Conservation (phyloP, 164 flowering plant species). For the Aristolochia contorta region DNA sequence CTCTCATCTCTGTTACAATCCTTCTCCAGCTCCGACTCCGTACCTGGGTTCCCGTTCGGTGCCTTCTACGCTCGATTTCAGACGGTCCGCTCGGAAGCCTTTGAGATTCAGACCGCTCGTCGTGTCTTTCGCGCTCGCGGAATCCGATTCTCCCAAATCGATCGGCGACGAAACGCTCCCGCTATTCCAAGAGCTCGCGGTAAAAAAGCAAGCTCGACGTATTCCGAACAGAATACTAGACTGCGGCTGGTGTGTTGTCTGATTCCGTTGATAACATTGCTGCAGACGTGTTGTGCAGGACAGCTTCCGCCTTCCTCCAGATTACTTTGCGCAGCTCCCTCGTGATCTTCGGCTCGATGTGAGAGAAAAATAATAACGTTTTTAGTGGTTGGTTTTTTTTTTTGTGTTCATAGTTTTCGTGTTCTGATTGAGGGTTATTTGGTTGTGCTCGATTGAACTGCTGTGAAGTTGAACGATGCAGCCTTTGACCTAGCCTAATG, state of each 20-base stretch:
- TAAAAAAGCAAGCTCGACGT: background rate
- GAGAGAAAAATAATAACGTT: slow-evolving; percentile 12
- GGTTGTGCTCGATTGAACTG: slow-evolving; percentile 7
- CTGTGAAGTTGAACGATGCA: slow-evolving; percentile 81
- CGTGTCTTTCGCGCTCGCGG: slow-evolving; percentile 10
- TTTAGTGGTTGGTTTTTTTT: slow-evolving; percentile 2
- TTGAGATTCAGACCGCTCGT: background rate
- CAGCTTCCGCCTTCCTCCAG: slow-evolving; percentile 67
- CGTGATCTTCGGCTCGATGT: slow-evolving; percentile 60
- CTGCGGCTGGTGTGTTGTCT: too few species aligned
- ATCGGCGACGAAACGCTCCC: slow-evolving; percentile 3
- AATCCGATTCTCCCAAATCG: slow-evolving; percentile 10
- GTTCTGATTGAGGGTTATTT: slow-evolving; percentile 14
- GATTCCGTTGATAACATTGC: too few species aligned
- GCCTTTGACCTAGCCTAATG: slow-evolving; percentile 93
- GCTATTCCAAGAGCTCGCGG: slow-evolving; percentile 15
- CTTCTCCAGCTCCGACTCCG: slow-evolving; percentile 1
- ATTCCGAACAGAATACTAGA: too few species aligned
- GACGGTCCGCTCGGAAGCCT: background rate
- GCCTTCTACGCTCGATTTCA: slow-evolving; percentile 2
- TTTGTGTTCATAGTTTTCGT: slow-evolving; percentile 1
- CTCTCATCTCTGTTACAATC: background rate
- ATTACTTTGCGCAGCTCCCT: slow-evolving; percentile 62
- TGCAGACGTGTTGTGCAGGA: slow-evolving; percentile 34
- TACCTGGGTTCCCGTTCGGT: slow-evolving; percentile 1